Evolutionary conservation across 1,139 yeast species (phyloP).

Genomic region (Suhomyces yuchorum): DNA sequence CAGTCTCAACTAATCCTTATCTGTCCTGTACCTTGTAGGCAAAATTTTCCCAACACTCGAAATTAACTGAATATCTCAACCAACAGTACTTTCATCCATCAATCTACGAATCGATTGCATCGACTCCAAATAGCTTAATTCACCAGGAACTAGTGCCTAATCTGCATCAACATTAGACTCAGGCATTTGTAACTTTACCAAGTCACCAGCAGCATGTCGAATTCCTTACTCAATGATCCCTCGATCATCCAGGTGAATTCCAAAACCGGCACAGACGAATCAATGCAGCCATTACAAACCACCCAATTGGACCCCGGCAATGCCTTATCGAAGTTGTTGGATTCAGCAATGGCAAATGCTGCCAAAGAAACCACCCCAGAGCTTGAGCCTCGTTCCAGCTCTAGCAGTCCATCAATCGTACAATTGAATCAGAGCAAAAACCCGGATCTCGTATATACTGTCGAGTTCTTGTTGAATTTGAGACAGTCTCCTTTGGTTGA

Average conservation of each 20-base stretch:
- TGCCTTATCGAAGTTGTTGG: slow-evolving; percentile 45
- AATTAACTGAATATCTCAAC: neutral
- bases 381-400: slow-evolving; percentile 24
- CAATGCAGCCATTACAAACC: slow-evolving; percentile 7
- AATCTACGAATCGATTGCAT: neutral
- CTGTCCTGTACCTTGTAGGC: slow-evolving; percentile 9
- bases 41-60: slow-evolving; percentile 7
- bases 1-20: slow-evolving; percentile 1
- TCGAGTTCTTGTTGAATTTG: slow-evolving; percentile 38
- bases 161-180: neutral
- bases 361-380: slow-evolving; percentile 52
- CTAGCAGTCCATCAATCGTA: slow-evolving; percentile 20
- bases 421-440: slow-evolving; percentile 9
- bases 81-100: neutral
- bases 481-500: slow-evolving; percentile 39
- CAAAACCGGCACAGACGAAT: slow-evolving; percentile 11
- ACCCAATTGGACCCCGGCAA: slow-evolving; percentile 33
- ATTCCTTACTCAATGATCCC: slow-evolving; percentile 36
- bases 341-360: slow-evolving; percentile 45
- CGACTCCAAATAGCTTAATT: neutral
- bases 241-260: slow-evolving; percentile 29
- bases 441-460: slow-evolving; percentile 34
- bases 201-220: slow-evolving; percentile 18
- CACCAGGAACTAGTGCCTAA: neutral
- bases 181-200: neutral